Percentiles rank a stretch among this genome's conserved stretches.
These are phyloP conservation scores for Venturiaceae sp. DNA, from an alignment of 2,329 filamentous ascomycete genomes.

Conservation along the genomic window DNA sequence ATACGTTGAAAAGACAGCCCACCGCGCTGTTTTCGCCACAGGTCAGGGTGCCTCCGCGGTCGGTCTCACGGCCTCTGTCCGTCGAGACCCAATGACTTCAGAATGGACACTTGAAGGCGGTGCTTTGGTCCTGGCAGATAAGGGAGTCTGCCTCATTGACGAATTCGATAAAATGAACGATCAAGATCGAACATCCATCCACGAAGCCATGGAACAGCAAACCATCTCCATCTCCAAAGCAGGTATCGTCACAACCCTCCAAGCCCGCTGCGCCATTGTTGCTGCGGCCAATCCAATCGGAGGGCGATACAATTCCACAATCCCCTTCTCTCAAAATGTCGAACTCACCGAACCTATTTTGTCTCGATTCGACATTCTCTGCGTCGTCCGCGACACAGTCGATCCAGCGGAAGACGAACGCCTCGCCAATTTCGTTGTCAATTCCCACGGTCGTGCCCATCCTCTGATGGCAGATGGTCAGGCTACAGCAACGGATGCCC, in stretches of 20 bases:
- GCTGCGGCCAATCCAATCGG: constrained; percentile 95
- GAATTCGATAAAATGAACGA: constrained; percentile 99
- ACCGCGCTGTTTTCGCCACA: constrained; percentile 93
- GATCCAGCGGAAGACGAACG: constrained; percentile 89
- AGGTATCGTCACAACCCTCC: constrained; percentile 92
- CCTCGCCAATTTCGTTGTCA: constrained; percentile 87
- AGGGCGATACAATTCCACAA: constrained; percentile 91
- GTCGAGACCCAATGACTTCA: constrained; percentile 85
- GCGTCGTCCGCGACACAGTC: constrained; percentile 90
- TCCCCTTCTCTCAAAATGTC: constrained; percentile 93
- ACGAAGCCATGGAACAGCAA: constrained; percentile 99
- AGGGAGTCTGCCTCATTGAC: constrained; percentile 91
- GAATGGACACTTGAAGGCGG: constrained; percentile 98
- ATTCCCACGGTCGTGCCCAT: constrained; percentile 86
- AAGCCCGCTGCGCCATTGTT: constrained; percentile 92
- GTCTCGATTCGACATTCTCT: constrained; percentile 95
- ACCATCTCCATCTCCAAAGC: constrained; percentile 99
- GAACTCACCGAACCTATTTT: constrained; percentile 94
- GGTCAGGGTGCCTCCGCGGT: constrained; percentile 96
- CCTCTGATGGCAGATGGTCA: constrained; percentile 28
- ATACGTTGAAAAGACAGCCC: constrained; percentile 94
- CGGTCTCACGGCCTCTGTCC: constrained; percentile 92
- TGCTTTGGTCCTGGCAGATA: constrained; percentile 87
- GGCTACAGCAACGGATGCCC: constrained; percentile 22
- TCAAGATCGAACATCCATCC: constrained; percentile 93